Base-by-base conservation (phyloP, 2,329 filamentous ascomycete species). In the Cladosporium colombiae region DNA sequence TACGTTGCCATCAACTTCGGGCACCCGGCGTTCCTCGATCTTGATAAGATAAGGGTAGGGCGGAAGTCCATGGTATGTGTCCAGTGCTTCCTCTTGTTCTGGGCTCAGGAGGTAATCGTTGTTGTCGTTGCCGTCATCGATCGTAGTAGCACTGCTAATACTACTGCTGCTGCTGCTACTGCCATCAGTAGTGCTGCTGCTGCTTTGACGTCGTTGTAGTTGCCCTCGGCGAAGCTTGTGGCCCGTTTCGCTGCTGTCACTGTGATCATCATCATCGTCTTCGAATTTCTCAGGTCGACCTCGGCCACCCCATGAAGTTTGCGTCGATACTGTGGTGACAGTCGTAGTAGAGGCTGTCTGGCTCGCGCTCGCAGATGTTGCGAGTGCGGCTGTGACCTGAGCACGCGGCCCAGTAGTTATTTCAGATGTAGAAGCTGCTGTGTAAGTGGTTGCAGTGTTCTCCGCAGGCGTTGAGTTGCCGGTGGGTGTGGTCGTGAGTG, bases 11-110 rank as follows among this genome's bases (percentile, higher is more conserved):
- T 80, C 77, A 8, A n/a, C n/a, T 16, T 68, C 66, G 8, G 80
- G 77, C 21, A 85, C 73, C 27, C 88, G 84, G 61, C 87, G 85
- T 75, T 91, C 88, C 74, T 89, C 86, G 55, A 91, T 82, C 76
- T 90, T 90, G 71, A 90, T 81, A 29, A 86, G 81, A 60, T 85
- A 86, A 0, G 88, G 86, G 33, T 73, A 74, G 58, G 72, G 60
- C 5, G 57, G 40, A 6, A 64, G 62, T 49, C 40, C 61, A 23
- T 56, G 25, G 53, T 61, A 50, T 40, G 50, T 68, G 46, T 58
- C 69, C 11, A 62, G 57, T 23, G 70, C 27, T n/a, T 65, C 62
- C 35, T 37, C 35, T 37, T 66, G 44, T 10, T 56, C 35, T 14
- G 35, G 40, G 46, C 58, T 62, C 8, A 59, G 52, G 40, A 68